Evolutionary conservation across 257 asterid species (phyloP), one percentile per base, ranked within the genome.

Genomic region (Plantago elongata): DNA sequence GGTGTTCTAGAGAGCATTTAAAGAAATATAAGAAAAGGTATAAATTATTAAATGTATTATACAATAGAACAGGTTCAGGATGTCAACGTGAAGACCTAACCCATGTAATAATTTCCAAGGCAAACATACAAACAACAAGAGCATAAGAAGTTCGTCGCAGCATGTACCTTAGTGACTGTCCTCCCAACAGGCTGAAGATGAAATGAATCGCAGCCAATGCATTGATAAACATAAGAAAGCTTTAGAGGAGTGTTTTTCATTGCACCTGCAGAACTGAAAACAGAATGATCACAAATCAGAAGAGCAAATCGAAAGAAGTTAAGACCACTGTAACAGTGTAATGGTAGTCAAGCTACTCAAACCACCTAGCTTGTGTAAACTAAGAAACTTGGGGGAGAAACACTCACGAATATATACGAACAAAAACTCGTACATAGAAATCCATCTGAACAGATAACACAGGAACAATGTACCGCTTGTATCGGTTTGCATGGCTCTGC

Each of bases 401-500:
- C 11, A 52, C 51, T 10, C 30, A 60, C 97, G 89, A 84, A 64
- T 83, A 93, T 42, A 89, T 66, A 61, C 97, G 96, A 47, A 93
- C 99, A 69, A 93, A 93, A 64, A 93, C 97, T 37, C 99, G 91
- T 30, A 93, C 90, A 65, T 93, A 93, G 83, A 93, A 93, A 76
- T 93, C 96, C 91, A 93, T 93, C 71, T 93, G 89, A 71, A 93
- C 94, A 17, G 99, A 86, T 70, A 92, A 77, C 73, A 89, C 84
- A 9, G 99, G 99, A 74, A 86, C 94, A 70, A 89, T 89, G 76
- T 85, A 92, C 55, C 99, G 75, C 79, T 86, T 92, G 76, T 92
- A 87, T 30, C 97, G 89, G 83, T 92, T 92, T 62, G 99, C 99
- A 78, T 92, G 99, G 83, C 95, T 81, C 99, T 92, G 94, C 81